phyloP scores from a whole-genome alignment of 805 yeast genomes.

The Suhomyces emberorum region DNA sequence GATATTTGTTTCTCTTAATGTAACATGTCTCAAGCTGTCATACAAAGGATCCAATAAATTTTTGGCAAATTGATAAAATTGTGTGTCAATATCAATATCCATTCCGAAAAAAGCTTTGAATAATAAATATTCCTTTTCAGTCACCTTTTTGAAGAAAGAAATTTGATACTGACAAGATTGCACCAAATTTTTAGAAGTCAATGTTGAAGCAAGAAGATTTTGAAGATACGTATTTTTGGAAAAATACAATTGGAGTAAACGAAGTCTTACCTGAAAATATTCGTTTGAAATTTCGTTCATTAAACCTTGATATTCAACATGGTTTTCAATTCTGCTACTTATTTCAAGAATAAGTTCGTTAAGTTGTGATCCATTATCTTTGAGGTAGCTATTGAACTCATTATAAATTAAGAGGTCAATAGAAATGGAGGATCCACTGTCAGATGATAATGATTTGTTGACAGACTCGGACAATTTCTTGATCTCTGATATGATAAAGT shows the following conservation, averaged over 20 bases:
- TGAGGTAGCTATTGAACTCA: conserved; percentile 44
- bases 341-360: conserved; percentile 34
- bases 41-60: conserved; percentile 74
- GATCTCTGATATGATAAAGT: conserved; percentile 52
- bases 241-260: conserved; percentile 42
- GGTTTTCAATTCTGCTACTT: conserved; percentile 32
- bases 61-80: conserved; percentile 58
- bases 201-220: not conserved
- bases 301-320: conserved; percentile 62
- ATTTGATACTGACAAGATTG: conserved; percentile 62
- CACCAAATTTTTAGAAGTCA: conserved; percentile 36
- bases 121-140: conserved; percentile 58
- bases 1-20: conserved; percentile 70
- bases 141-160: conserved; percentile 55
- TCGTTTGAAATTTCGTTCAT: conserved; percentile 59
- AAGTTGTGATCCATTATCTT: conserved; percentile 23
- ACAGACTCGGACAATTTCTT: conserved; percentile 27
- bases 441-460: conserved; percentile 19
- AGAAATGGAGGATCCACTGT: conserved; percentile 31
- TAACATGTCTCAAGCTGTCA: conserved; percentile 60
- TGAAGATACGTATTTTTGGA: conserved; percentile 21
- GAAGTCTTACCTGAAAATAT: conserved; percentile 58
- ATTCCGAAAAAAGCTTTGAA: conserved; percentile 51
- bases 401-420: conserved; percentile 64
- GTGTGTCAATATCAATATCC: conserved; percentile 12